Conservation (phyloP, 352 stramenopile species). For the Globisporangium nagaii region DNA sequence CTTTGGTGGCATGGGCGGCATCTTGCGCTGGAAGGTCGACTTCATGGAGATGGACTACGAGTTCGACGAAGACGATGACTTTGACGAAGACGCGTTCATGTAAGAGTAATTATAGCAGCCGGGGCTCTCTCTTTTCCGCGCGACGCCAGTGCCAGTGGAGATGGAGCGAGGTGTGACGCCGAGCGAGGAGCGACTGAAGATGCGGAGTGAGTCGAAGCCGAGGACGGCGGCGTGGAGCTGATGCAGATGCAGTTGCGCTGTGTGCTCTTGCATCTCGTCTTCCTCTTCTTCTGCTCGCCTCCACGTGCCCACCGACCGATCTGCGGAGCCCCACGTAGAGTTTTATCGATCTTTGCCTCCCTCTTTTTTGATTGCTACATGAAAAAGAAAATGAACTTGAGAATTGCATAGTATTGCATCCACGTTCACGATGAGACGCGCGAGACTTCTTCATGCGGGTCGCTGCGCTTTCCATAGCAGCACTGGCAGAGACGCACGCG, state of each 20-base stretch:
- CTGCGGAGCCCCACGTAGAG: background rate
- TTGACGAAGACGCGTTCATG: conserved; percentile 84
- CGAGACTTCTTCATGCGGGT: no score
- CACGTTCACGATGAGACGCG: no score
- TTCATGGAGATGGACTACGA: conserved; percentile 97
- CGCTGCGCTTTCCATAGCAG: no score
- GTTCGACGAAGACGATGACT: conserved; percentile 87
- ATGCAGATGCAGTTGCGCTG: no score
- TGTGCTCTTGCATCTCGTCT: no score
- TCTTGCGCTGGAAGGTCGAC: conserved; percentile 99
- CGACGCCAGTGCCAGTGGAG: background rate
- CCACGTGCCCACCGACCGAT: no score
- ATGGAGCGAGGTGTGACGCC: no score
- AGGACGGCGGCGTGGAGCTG: no score
- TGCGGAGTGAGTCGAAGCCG: no score
- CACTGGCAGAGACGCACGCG: background rate
- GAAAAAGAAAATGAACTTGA: background rate
- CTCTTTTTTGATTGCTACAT: conserved; percentile 4
- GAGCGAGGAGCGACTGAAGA: background rate
- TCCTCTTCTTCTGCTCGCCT: background rate
- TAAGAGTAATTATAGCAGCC: conserved; percentile 70
- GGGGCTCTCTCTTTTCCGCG: no score
- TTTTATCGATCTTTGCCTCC: conserved; percentile 3
- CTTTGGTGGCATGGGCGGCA: conserved; percentile 99
- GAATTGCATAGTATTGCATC: no score